Percentiles rank a stretch among this genome's conserved stretches.
Conservation (phyloP, 2,329 filamentous ascomycete species). For the Cladosporium sp. region DNA sequence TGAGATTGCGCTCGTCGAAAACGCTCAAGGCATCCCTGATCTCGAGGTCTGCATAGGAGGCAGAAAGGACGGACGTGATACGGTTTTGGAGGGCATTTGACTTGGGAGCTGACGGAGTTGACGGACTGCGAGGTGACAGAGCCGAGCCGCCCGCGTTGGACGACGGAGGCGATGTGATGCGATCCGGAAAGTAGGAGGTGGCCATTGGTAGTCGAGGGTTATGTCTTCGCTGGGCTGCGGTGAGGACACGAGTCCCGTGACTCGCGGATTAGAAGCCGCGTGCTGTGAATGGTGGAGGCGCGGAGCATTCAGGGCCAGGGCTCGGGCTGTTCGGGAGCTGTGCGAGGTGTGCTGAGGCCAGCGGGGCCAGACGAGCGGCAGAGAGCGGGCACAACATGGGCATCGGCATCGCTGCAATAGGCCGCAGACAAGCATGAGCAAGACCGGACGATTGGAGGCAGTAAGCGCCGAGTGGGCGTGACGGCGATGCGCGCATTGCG, state of each 20-base stretch:
- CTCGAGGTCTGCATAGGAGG: slow-evolving; percentile 86
- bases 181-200: slow-evolving; percentile 21
- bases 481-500: too few species aligned
- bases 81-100: slow-evolving; percentile 70
- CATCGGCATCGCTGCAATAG: too few species aligned
- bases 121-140: slow-evolving; percentile 11
- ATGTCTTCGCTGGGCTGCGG: not conserved
- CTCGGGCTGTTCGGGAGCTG: too few species aligned
- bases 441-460: too few species aligned
- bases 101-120: slow-evolving; percentile 29
- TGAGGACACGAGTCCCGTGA: not conserved
- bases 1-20: slow-evolving; percentile 63
- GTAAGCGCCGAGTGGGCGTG: too few species aligned
- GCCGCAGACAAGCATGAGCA: too few species aligned
- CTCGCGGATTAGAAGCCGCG: not conserved
- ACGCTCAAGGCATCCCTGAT: slow-evolving; percentile 78
- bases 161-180: slow-evolving; percentile 16
- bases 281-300: not conserved
- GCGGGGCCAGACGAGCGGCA: too few species aligned
- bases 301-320: too few species aligned
- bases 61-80: slow-evolving; percentile 77
- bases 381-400: too few species aligned
- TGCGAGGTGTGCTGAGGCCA: too few species aligned
- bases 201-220: slow-evolving; percentile 15
- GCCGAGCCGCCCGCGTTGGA: slow-evolving; percentile 3